Percentiles rank a stretch among this genome's conserved stretches.
phyloP scores from a whole-genome alignment of 2,329 filamentous ascomycete genomes.

The Hypoxylon sp. region DNA sequence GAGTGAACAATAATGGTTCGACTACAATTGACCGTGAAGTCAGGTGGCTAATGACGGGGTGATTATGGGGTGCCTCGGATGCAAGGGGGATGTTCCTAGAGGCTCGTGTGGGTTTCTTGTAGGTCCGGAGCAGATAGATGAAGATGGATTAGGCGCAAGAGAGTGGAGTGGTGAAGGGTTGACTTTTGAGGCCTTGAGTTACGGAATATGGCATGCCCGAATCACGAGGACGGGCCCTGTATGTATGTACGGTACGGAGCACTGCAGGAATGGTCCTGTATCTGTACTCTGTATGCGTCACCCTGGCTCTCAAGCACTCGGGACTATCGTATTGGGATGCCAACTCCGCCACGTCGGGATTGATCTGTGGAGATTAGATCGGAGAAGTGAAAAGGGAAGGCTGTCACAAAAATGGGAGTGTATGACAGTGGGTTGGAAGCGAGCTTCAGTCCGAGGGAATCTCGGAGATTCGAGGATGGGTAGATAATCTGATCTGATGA shows the following conservation, averaged over 20 bases:
- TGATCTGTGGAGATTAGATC: slow-evolving; percentile 46
- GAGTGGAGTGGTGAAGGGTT: slow-evolving; percentile 37
- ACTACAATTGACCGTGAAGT: slow-evolving; percentile 32
- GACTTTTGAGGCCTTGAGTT: slow-evolving; percentile 31
- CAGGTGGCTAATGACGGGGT: slow-evolving; percentile 37
- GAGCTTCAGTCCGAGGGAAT: slow-evolving; percentile 40
- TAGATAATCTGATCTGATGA: slow-evolving; percentile 40
- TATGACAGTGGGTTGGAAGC: slow-evolving; percentile 5
- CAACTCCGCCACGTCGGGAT: slow-evolving; percentile 41
- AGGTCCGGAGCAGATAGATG: slow-evolving; percentile 24
- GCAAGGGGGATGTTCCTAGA: slow-evolving; percentile 43
- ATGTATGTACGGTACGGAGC: slow-evolving; percentile 28
- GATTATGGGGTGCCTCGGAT: slow-evolving; percentile 27
- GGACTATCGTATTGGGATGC: slow-evolving; percentile 11
- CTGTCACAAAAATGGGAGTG: slow-evolving; percentile 12
- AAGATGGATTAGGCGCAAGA: slow-evolving; percentile 29
- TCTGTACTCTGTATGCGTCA: slow-evolving; percentile 39
- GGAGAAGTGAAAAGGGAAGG: slow-evolving; percentile 29
- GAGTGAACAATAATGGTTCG: slow-evolving; percentile 23
- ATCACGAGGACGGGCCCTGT: slow-evolving; percentile 38
- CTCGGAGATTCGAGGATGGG: slow-evolving; percentile 45
- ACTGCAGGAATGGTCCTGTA: slow-evolving; percentile 24
- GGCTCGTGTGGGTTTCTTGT: slow-evolving; percentile 36
- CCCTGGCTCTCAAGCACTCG: slow-evolving; percentile 31
- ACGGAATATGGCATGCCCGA: slow-evolving; percentile 36